phyloP scores from a whole-genome alignment of 495 filamentous ascomycete species.

The Xylaria cubensis region DNA sequence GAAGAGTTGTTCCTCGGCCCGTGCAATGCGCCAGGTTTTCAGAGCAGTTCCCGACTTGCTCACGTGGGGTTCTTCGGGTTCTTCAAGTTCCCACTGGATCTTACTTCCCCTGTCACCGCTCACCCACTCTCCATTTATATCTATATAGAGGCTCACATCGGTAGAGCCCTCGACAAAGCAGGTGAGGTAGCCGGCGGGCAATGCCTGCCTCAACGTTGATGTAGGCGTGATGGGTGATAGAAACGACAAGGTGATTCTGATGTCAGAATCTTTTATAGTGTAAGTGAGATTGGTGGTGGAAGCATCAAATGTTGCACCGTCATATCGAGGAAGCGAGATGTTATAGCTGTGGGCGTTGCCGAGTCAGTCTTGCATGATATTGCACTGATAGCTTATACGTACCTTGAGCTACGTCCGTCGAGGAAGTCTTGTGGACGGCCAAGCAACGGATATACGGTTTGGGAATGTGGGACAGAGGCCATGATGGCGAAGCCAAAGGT shows the following conservation, averaged over 20 bases:
- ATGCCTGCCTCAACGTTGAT: conserved; percentile 87
- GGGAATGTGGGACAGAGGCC: conserved; percentile 73
- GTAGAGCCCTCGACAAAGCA: conserved; percentile 74
- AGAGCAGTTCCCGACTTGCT: conserved; percentile 37
- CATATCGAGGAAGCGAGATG: conserved; percentile 73
- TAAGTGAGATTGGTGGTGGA: conserved; percentile 94
- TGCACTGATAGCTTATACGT: conserved; percentile 37
- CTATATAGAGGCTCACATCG: conserved; percentile 81
- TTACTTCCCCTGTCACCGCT: conserved; percentile 72
- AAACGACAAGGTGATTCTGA: conserved; percentile 80
- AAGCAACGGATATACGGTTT: conserved; percentile 82
- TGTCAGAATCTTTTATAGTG: conserved; percentile 60
- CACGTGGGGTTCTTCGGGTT: conserved; percentile 49
- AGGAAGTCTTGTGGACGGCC: conserved; percentile 88
- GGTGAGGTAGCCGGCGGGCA: conserved; percentile 86
- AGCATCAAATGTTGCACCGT: conserved; percentile 85
- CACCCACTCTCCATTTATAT: conserved; percentile 90
- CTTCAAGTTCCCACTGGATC: conserved; percentile 71
- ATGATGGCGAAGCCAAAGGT: conserved; percentile 81
- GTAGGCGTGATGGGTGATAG: conserved; percentile 92
- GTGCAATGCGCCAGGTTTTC: conserved; percentile 67
- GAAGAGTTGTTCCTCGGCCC: conserved; percentile 69
- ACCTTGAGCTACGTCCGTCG: conserved; percentile 46
- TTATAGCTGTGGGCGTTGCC: conserved; percentile 54
- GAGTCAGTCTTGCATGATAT: neutral